These are phyloP conservation scores for Paraurostyla sp. DNA, from an alignment of 73 alveolate species.

Conservation along the genomic window DNA sequence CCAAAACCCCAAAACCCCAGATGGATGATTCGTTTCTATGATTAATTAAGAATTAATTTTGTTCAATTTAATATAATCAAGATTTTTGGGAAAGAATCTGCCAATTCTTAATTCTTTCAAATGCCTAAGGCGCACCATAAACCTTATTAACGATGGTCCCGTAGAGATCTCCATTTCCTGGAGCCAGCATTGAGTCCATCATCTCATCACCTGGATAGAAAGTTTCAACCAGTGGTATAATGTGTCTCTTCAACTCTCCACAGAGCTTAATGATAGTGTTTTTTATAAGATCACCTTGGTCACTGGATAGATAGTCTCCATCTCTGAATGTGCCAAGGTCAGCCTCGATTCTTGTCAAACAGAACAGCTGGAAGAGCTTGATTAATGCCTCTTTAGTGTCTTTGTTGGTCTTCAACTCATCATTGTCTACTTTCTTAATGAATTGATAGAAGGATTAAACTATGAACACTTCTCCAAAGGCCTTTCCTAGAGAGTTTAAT, in stretches of 20 bases:
- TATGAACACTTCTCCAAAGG: slow-evolving; percentile 63
- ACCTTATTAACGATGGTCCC: slow-evolving; percentile 46
- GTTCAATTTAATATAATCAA: background rate
- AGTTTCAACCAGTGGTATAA: slow-evolving; percentile 38
- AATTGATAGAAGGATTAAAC: slow-evolving; percentile 21
- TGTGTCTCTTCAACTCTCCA: slow-evolving; percentile 45
- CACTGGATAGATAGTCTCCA: slow-evolving; percentile 34
- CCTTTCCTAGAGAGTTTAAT: slow-evolving; percentile 44
- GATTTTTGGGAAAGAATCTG: background rate
- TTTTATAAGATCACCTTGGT: slow-evolving; percentile 40
- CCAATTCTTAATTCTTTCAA: slow-evolving; percentile 57
- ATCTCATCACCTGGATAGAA: slow-evolving; percentile 59
- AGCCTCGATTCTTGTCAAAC: slow-evolving; percentile 23
- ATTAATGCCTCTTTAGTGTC: slow-evolving; percentile 39
- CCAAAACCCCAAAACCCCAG: too few relatives aligned
- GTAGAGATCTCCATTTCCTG: slow-evolving; percentile 58
- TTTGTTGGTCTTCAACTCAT: slow-evolving; percentile 24
- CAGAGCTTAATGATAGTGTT: slow-evolving; percentile 13
- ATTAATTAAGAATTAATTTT: background rate
- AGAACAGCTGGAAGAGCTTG: slow-evolving; percentile 11
- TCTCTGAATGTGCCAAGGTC: slow-evolving; percentile 57
- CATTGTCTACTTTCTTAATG: slow-evolving; percentile 25
- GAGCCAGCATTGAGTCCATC: slow-evolving; percentile 63
- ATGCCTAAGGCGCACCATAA: slow-evolving; percentile 35
- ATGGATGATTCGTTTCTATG: too few relatives aligned